Conservation (phyloP, 805 yeast genomes). For the Saccharomycopsis malanga region DNA sequence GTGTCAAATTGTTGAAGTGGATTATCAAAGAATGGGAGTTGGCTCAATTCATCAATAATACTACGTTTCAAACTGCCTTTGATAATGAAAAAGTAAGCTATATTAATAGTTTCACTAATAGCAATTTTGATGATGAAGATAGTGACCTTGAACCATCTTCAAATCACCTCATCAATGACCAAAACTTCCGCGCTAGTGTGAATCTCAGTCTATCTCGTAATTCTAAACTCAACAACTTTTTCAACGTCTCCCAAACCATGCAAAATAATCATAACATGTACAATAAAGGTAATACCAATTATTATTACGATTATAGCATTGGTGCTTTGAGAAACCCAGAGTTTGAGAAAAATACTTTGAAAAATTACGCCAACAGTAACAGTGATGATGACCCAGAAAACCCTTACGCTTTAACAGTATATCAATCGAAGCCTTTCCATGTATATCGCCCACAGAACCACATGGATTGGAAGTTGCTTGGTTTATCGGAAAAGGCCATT, state of each 20-base stretch:
- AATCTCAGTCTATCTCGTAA: background rate
- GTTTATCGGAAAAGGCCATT: slow-evolving; percentile 19
- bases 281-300: background rate
- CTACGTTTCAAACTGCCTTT: slow-evolving; percentile 24
- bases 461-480: slow-evolving; percentile 22
- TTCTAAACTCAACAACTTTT: slow-evolving; percentile 3
- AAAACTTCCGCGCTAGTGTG: slow-evolving; percentile 6
- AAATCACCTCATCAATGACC: background rate
- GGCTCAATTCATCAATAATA: slow-evolving; percentile 29
- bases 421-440: slow-evolving; percentile 19
- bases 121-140: background rate
- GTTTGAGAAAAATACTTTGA: background rate
- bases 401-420: slow-evolving; percentile 17
- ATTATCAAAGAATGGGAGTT: slow-evolving; percentile 45
- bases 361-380: background rate
- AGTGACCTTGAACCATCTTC: background rate
- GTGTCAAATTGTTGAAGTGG: slow-evolving; percentile 46
- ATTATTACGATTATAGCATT: slow-evolving; percentile 15
- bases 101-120: slow-evolving; percentile 15
- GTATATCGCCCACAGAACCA: slow-evolving; percentile 21
- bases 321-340: slow-evolving; percentile 12
- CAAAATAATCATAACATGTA: background rate
- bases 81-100: slow-evolving; percentile 28
- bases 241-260: background rate
- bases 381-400: background rate